A percentile compares a stretch with the other conserved stretches of the same genome.
Evolutionary conservation across 2,329 filamentous ascomycete genomes (phyloP).

Genomic region (Beauveria australis): DNA sequence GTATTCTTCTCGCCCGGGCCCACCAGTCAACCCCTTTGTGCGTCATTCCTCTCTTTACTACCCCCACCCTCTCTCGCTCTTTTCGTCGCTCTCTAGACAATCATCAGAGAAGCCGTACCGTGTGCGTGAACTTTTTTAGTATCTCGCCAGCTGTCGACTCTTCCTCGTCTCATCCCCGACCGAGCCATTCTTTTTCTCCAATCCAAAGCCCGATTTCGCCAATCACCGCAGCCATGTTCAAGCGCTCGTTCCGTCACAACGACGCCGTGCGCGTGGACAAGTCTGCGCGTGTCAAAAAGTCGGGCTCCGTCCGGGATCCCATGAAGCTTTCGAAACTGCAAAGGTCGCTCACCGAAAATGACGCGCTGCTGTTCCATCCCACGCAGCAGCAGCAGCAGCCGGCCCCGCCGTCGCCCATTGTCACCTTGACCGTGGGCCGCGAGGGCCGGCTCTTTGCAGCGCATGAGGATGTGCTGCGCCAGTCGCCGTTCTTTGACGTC

Average conservation of each 20-base stretch:
- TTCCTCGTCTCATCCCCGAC: conserved; percentile 22
- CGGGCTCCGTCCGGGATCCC: conserved; percentile 53
- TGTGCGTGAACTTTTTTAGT: conserved; percentile 17
- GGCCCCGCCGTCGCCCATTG: conserved; percentile 57
- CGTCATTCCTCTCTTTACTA: conserved; percentile 28
- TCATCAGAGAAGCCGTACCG: conserved; percentile 3
- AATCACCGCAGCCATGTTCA: conserved; percentile 64
- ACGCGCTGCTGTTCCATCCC: conserved; percentile 19
- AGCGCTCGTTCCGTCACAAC: conserved; percentile 77
- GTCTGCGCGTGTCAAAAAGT: conserved; percentile 69
- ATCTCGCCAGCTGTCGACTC: conserved; percentile 15
- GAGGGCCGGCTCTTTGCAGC: conserved; percentile 89
- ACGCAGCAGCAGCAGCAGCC: conserved; percentile 2
- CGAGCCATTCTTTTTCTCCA: conserved; percentile 15
- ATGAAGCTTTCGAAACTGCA: conserved; percentile 79
- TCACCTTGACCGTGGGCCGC: conserved; percentile 75
- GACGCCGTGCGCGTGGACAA: conserved; percentile 72
- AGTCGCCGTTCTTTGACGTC: conserved; percentile 76
- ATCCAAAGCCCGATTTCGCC: conserved; percentile 15
- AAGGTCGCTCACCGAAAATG: conserved; percentile 62
- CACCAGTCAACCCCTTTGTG: conserved; percentile 35
- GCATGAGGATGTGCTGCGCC: conserved; percentile 83
- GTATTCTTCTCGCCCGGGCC: conserved; percentile 47
- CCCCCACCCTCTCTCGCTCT: conserved; percentile 32
- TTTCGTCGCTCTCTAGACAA: conserved; percentile 45